Evolutionary conservation across 305 asterid genomes (phyloP), one percentile per base, ranked within the genome.

Genomic region (Plantago rigida): DNA sequence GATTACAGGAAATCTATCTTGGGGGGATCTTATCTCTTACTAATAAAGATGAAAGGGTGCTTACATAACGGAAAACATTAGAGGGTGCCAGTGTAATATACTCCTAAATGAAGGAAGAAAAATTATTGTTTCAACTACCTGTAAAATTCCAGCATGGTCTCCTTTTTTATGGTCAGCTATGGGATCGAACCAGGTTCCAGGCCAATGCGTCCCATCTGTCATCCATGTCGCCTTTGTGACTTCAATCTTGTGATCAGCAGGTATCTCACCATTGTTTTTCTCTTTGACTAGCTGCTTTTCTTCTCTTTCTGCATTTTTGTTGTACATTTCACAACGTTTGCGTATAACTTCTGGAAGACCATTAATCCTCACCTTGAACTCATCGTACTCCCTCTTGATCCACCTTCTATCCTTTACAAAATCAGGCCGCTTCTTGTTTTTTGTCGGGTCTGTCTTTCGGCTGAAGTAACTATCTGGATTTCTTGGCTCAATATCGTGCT

Each of bases 141-240:
- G 99, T 56, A 92, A 50, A 67, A 92, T 92, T 24, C 97, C 97
- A 9, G 96, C 89, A 63, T 92, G 99, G 50, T 92, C 99, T 53
- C 99, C 92, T 80, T 89, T 92, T 9, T 73, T 62, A 55, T 92
- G 99, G 62, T 92, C 96, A 9, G 87, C 71, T 4, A 63, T 58
- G 5, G 94, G 76, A 5, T 59, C 53, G 65, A 14, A 82, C 99
- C 99, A 92, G 22, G 96, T 89, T 15, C 97, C 95, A 0, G 97
- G 97, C 97, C 97, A 92, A 51, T 89, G 97, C 3, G 99, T 92
- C 29, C 95, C 95, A 31, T 92, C 97, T 1, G 95, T 94, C 97
- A 92, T 89, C 97, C 97, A 92, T 8, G 99, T 92, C 1, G 96
- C 99, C 49, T 75, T 76, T 1, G 61, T 45, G 41, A 69, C 68